Percentiles rank a stretch among this genome's conserved stretches.
These are phyloP conservation scores for barley (Hordeum vulgare) DNA, from an alignment of 176 grass and related monocot species.

Conservation along the genomic window MorexV3_pseudomolecules_assembly NC_058522.1:537259217-537259716, in stretches of 20 bases:
- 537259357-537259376: slow-evolving; percentile 66
- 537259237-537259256: too few relatives aligned
- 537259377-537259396: slow-evolving; percentile 96
- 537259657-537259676: too few relatives aligned
- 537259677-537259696: too few relatives aligned
- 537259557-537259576: too few relatives aligned
- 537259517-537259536: not conserved
- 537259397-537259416: slow-evolving; percentile 75
- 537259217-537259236: too few relatives aligned
- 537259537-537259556: not conserved
- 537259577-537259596: too few relatives aligned
- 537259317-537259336: slow-evolving; percentile 77
- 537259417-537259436: slow-evolving; percentile 63
- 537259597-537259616: too few relatives aligned
- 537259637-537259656: too few relatives aligned
- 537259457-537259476: slow-evolving; percentile 32
- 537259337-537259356: slow-evolving; percentile 47
- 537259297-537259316: slow-evolving; percentile 66
- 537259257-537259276: too few relatives aligned
- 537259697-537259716: too few relatives aligned
- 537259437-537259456: slow-evolving; percentile 39
- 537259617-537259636: too few relatives aligned
- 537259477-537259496: slow-evolving; percentile 45
- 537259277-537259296: slow-evolving; percentile 59
- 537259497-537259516: not conserved